Evolutionary conservation across 169 alveolate genomes (phyloP), one percentile per base, ranked within the genome.

Genomic region (Besnoitia besnoiti): DNA sequence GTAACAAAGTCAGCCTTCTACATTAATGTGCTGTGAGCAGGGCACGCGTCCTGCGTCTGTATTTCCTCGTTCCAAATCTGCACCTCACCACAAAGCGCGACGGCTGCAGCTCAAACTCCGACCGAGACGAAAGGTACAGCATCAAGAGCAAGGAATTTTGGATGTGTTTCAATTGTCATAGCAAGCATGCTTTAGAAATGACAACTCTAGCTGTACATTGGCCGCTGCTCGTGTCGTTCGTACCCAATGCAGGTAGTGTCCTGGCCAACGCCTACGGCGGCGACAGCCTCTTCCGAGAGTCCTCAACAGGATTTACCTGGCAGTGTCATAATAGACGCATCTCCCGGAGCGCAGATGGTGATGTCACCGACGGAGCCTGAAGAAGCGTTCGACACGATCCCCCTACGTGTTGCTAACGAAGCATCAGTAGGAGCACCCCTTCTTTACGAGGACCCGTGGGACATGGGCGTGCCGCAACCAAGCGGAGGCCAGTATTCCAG

Each of bases 1-100:
- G 10, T 50, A 14, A 50, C 62, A 14, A 10, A 50, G 10, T 50
- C 62, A 50, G 19, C 62, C 62, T 50, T 10, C 30, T 50, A 14
- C n/a, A n/a, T n/a, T n/a, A n/a, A n/a, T n/a, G n/a, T n/a, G 12
- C 33, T 55, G 30, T 55, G 30, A 19, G 67, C 67, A 55, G 67
- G 67, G 67, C 33, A 55, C 67, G 67, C 67, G 67, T n/a, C 67
- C 67, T n/a, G 67, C 67, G 67, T 55, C 67, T 55, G 67, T 55
- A 16, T 55, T 19, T 55, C 67, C 67, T 5, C 30, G 30, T 8
- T 55, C 67, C 27, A 55, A 55, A 19, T 55, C 67, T 16, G 67
- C 33, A 19, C 67, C 67, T 55, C 30, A 1, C 33, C 67, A 19
- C 67, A 55, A 55, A 19, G 67, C 5, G 24, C 67, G 67, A n/a